A percentile compares a stretch with the other conserved stretches of the same genome.
phyloP scores from a whole-genome alignment of 305 asterid species.

The Fraxinus floribunda region DNA sequence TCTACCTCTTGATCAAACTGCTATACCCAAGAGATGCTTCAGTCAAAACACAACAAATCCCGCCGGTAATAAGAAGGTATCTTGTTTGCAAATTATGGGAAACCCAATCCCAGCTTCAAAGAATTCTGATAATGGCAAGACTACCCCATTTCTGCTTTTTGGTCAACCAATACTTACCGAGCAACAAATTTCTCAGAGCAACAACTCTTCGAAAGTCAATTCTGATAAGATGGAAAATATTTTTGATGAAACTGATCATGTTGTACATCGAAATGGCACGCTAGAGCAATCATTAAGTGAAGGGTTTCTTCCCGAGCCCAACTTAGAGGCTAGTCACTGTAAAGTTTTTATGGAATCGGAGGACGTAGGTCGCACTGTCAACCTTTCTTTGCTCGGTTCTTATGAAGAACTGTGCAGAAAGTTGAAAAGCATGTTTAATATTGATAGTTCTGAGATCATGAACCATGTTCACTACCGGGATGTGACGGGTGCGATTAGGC shows the following conservation, averaged over 20 bases:
- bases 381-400: constrained; percentile 60
- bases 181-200: constrained; percentile 52
- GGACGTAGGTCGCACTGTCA: constrained; percentile 67
- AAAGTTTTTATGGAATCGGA: constrained; percentile 80
- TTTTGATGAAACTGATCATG: constrained; percentile 53
- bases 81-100: constrained; percentile 58
- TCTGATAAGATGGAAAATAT: constrained; percentile 42
- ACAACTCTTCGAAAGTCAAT: constrained; percentile 51
- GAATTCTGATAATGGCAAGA: constrained; percentile 38
- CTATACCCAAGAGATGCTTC: constrained; percentile 22
- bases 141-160: constrained; percentile 59
- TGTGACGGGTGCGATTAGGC: constrained; percentile 45
- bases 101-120: constrained; percentile 36
- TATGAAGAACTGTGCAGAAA: constrained; percentile 59
- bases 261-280: constrained; percentile 35
- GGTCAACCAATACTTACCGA: constrained; percentile 69
- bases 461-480: constrained; percentile 55
- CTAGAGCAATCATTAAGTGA: constrained; percentile 43
- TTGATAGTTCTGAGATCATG: constrained; percentile 43
- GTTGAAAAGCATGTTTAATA: constrained; percentile 56
- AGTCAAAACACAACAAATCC: constrained; percentile 30
- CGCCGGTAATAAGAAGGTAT: constrained; percentile 38
- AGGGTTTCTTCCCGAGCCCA: constrained; percentile 39
- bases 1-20: constrained; percentile 34
- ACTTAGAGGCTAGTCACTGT: constrained; percentile 57